Evolutionary conservation across 306 rosid genomes (phyloP), one percentile per base, ranked within the genome.

Genomic region (Castanospermum australe): DNA sequence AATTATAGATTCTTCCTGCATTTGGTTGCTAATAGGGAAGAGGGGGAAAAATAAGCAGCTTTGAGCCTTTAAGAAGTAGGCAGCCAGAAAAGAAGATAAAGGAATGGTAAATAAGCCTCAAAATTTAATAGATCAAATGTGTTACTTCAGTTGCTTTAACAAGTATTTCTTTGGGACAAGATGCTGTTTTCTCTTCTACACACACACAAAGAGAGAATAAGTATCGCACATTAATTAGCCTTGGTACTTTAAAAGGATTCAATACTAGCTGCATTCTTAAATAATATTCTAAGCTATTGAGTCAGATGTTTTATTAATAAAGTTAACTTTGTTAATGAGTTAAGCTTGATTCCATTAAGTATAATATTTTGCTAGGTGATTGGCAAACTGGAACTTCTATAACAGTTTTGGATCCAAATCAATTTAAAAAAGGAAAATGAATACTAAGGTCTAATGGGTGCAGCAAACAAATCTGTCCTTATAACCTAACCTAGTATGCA

Each of bases 21-120:
- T n/a, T 74, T 51, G 30, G 73, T 74, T 54, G 36, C 48, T 59
- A 76, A 44, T 32, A 73, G 73, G 28, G 71, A 25, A 36, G 15
- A 30, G 14, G 41, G 17, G 17, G 38, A 9, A 17, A 33, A 11
- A 48, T 2, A 47, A 13, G 44, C 12, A 62, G 14, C 45, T 50
- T 21, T 17, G 10, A 30, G 50, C 54, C 44, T 28, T 39, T 8
- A 61, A 67, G 75, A 35, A 67, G 50, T 32, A 38, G 32, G 15
- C 54, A 48, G 38, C 25, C 6, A 17, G 21, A 36, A 64, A 2
- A 13, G 20, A 15, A 17, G 8, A 60, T 11, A 13, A 8, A 32
- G 18, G 8, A 65, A 79, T 15, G 28, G n/a, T 45, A 56, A 20
- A 1, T 6, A 32, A 57, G 68, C 47, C 48, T 36, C 71, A 51